These are phyloP conservation scores for Pichia sp. DNA, from an alignment of 1,139 yeast genomes.

Conservation along the genomic window DNA sequence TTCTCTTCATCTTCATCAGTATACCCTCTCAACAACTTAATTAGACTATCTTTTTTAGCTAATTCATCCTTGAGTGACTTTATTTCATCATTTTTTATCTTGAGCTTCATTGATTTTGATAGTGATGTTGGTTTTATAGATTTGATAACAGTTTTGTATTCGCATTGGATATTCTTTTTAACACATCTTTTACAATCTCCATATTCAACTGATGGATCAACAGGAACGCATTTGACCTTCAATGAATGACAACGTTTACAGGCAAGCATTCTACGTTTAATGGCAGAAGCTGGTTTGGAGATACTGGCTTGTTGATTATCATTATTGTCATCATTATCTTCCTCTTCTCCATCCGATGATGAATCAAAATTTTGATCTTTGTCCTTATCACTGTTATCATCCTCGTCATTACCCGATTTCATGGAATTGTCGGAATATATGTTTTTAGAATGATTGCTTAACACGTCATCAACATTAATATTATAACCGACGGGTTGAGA, in stretches of 20 bases:
- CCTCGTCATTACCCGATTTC: neutral
- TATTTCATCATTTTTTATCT: slow-evolving; percentile 12
- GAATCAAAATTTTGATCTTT: neutral
- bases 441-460: neutral
- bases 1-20: slow-evolving; percentile 10
- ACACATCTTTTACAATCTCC: slow-evolving; percentile 73
- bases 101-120: slow-evolving; percentile 11
- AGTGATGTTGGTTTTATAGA: slow-evolving; percentile 35
- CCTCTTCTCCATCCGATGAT: slow-evolving; percentile 1
- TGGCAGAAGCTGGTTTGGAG: too few species aligned
- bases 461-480: neutral
- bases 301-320: neutral
- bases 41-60: slow-evolving; percentile 16
- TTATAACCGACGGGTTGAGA: neutral
- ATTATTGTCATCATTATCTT: neutral
- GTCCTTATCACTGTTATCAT: neutral
- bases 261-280: slow-evolving; percentile 46
- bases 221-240: slow-evolving; percentile 77
- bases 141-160: slow-evolving; percentile 57
- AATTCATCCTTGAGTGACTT: slow-evolving; percentile 12
- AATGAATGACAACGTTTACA: slow-evolving; percentile 76
- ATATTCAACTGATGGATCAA: slow-evolving; percentile 45
- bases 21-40: slow-evolving; percentile 13
- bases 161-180: slow-evolving; percentile 58
- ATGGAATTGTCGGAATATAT: neutral